Evolutionary conservation across 163 green algal genomes (phyloP).

Genomic region (Scenedesmus sp.): DNA sequence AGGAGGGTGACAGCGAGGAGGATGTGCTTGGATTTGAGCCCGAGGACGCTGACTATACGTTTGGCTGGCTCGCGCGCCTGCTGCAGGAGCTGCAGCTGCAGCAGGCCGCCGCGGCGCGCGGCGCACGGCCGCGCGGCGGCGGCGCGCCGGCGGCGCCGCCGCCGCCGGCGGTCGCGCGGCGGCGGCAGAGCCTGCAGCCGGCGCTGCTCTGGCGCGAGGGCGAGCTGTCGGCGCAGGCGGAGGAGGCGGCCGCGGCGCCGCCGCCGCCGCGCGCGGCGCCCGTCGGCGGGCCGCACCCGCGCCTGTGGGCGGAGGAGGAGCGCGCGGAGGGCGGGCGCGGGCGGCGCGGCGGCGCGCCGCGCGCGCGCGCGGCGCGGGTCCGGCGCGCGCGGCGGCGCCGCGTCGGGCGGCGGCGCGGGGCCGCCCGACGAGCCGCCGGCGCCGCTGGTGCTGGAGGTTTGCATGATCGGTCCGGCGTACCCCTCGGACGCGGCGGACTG

Average conservation of each 20-base stretch:
- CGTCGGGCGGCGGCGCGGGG: background rate
- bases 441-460: conserved; percentile 10
- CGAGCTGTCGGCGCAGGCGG: no score
- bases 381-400: background rate
- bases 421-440: background rate
- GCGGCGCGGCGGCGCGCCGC: background rate
- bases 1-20: background rate
- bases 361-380: background rate
- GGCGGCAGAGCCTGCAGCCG: background rate
- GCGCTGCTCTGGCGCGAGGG: background rate
- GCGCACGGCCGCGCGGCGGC: no score
- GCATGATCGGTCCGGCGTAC: background rate
- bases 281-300: no score
- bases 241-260: no score
- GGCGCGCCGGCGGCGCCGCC: no score
- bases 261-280: no score
- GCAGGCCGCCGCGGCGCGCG: background rate
- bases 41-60: background rate
- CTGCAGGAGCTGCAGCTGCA: background rate
- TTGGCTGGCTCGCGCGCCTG: background rate
- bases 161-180: no score
- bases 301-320: background rate
- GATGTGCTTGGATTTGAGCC: background rate
- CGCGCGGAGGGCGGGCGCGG: conserved; percentile 11
- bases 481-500: conserved; percentile 1